Conservation (phyloP, 23 red algal species). For the Gracilariopsis chorda region DNA sequence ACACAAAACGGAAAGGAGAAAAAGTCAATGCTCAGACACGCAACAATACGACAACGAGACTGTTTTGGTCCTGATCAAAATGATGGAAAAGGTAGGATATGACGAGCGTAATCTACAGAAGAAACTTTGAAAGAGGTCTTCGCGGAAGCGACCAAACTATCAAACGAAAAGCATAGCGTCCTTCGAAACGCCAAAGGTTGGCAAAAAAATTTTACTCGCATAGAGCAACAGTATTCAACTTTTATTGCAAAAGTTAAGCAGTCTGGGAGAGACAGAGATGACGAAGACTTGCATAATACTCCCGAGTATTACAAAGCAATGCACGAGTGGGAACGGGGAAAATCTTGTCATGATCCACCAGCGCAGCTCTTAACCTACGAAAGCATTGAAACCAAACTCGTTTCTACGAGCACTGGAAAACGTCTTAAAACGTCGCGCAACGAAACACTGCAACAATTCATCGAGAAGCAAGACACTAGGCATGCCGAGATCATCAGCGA, state of each 20-base stretch:
- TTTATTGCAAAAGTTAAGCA: not conserved
- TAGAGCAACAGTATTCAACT: not conserved
- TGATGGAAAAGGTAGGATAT: conserved; percentile 14
- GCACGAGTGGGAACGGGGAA: not conserved
- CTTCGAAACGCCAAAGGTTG: not conserved
- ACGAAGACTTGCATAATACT: not conserved
- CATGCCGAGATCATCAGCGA: not conserved
- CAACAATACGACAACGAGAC: too few species aligned
- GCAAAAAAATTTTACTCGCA: not conserved
- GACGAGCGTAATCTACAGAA: conserved; percentile 31
- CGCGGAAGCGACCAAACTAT: not conserved
- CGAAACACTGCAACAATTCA: not conserved
- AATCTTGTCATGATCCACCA: conserved; percentile 7
- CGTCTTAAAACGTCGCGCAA: not conserved
- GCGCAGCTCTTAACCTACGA: not conserved
- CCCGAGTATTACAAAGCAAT: conserved; percentile 7
- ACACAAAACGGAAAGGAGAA: too few species aligned
- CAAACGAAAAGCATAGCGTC: not conserved
- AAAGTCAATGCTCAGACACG: too few species aligned
- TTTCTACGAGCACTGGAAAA: not conserved
- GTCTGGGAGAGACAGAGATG: conserved; percentile 43
- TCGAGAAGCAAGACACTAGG: not conserved
- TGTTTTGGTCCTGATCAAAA: not conserved
- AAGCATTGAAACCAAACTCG: not conserved
- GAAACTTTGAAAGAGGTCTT: conserved; percentile 30